Evolutionary conservation across 1,284 basidiomycete species (phyloP).

Genomic region (Ceratobasidium papillatum): DNA sequence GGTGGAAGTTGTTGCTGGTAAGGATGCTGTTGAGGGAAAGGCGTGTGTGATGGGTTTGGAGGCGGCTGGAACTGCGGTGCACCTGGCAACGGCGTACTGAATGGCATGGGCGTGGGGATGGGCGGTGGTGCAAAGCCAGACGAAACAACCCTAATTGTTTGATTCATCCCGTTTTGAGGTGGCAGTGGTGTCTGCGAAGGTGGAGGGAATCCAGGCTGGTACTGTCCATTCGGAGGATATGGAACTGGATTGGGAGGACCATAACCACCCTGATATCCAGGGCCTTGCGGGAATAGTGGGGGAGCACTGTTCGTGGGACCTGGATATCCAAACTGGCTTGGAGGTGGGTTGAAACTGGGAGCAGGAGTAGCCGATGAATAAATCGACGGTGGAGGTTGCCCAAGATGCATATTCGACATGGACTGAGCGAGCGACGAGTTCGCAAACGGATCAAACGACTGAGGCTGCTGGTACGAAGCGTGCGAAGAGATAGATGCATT

Average conservation of each 20-base stretch:
- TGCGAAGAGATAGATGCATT: slow-evolving; percentile 33
- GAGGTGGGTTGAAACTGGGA: slow-evolving; percentile 43
- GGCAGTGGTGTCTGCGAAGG: slow-evolving; percentile 16
- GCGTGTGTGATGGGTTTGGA: slow-evolving; percentile 33
- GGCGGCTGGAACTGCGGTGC: slow-evolving; percentile 29
- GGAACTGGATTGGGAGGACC: slow-evolving; percentile 18
- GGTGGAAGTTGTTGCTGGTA: slow-evolving; percentile 38
- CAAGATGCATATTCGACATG: slow-evolving; percentile 28
- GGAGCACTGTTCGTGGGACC: slow-evolving; percentile 1
- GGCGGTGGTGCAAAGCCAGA: slow-evolving; percentile 24
- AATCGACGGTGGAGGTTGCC: slow-evolving; percentile 41
- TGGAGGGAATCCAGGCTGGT: slow-evolving; percentile 19
- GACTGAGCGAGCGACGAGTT: slow-evolving; percentile 20
- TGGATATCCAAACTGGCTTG: slow-evolving; percentile 19
- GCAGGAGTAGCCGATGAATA: slow-evolving; percentile 43
- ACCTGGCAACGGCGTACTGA: slow-evolving; percentile 21
- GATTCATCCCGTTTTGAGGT: slow-evolving; percentile 1
- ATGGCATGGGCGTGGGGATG: slow-evolving; percentile 35
- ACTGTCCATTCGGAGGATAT: slow-evolving; percentile 28
- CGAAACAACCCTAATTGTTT: slow-evolving; percentile 7
- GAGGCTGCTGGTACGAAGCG: slow-evolving; percentile 24
- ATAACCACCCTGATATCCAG: slow-evolving; percentile 23
- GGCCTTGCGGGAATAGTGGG: slow-evolving; percentile 26
- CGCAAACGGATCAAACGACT: slow-evolving; percentile 43
- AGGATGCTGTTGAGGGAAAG: slow-evolving; percentile 40